Percentiles rank a stretch among this genome's conserved stretches.
Evolutionary conservation across 805 yeast genomes (phyloP).

Genomic region (Suhomyces sp.): DNA sequence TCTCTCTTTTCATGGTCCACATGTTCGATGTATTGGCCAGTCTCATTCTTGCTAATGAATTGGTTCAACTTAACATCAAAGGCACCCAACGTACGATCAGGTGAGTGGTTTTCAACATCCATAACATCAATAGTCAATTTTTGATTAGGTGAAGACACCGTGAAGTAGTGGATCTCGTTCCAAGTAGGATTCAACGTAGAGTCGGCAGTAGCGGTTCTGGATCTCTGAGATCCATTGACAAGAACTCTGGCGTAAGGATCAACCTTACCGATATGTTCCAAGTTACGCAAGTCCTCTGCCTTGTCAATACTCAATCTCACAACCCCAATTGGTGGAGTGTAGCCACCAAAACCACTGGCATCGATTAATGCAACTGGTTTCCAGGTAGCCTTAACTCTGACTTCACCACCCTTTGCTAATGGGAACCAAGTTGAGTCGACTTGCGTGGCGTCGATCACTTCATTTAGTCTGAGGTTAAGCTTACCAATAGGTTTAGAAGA

Average conservation of each 20-base stretch:
- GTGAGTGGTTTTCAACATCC: conserved; percentile 80
- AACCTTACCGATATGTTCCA: conserved; percentile 85
- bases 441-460: conserved; percentile 72
- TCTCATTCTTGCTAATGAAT: conserved; percentile 66
- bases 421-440: conserved; percentile 79
- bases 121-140: conserved; percentile 80
- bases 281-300: conserved; percentile 74
- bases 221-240: conserved; percentile 71
- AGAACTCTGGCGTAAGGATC: conserved; percentile 88
- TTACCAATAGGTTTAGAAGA: conserved; percentile 58
- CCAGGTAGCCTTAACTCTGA: conserved; percentile 72
- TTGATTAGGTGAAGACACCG: conserved; percentile 81
- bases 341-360: conserved; percentile 71
- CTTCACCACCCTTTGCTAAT: conserved; percentile 70
- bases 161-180: conserved; percentile 78
- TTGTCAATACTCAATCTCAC: conserved; percentile 67
- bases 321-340: conserved; percentile 93
- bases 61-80: conserved; percentile 68
- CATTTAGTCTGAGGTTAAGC: conserved; percentile 54
- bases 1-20: conserved; percentile 54
- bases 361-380: conserved; percentile 75
- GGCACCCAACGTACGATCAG: conserved; percentile 85
- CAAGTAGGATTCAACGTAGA: conserved; percentile 77
- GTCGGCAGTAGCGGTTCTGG: conserved; percentile 68
- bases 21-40: conserved; percentile 56